Base-by-base conservation (phyloP, 331 rosid species). In the Quercus tomentella region DNA sequence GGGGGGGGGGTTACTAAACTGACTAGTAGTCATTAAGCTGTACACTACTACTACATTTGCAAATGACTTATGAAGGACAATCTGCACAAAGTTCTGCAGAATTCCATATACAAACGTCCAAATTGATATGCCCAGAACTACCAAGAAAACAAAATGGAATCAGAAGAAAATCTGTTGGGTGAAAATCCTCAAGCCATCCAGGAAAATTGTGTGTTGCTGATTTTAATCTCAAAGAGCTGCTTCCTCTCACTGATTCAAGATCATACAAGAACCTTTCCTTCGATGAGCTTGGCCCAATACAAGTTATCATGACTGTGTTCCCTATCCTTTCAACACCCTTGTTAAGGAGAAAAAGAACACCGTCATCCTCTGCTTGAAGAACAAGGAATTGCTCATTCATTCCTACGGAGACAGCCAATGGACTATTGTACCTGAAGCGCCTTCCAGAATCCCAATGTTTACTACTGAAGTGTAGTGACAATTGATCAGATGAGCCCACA, bases 301-400 rank as follows among this genome's bases (percentile, higher is more conserved):
- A 75, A 56, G 83, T 81, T 55, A 85, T 57, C 82, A 66, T 65
- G 26, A 82, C 78, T 0, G 77, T 75, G 51, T 26, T 71, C 37
- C 86, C 86, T 30, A 75, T 82, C 61, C 74, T 78, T 82, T 82
- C 83, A 43, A 43, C 76, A 41, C 84, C 77, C 77, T 72, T 85
- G 77, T 76, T 78, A 28, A 85, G 86, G n/a, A 85, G 81, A 58
- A 85, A 81, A 52, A 85, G 85, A 70, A 78, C 52, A 15, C 88
- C 88, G 25, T 85, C 88, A 52, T 85, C 85, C 65, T 78, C 86
- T 6, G 88, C 88, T 61, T 82, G 86, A 56, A 85, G 86, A 76
- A 82, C 82, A 70, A 85, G 79, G 78, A 74, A 75, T 20, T 75
- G 76, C 65, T 81, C 83, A 7, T 78, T 61, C 77, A 45, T 49